Percentiles rank a stretch among this genome's conserved stretches.
Evolutionary conservation across 129 eudicot genomes (phyloP).

Genomic region (Escallonia rubra): DNA sequence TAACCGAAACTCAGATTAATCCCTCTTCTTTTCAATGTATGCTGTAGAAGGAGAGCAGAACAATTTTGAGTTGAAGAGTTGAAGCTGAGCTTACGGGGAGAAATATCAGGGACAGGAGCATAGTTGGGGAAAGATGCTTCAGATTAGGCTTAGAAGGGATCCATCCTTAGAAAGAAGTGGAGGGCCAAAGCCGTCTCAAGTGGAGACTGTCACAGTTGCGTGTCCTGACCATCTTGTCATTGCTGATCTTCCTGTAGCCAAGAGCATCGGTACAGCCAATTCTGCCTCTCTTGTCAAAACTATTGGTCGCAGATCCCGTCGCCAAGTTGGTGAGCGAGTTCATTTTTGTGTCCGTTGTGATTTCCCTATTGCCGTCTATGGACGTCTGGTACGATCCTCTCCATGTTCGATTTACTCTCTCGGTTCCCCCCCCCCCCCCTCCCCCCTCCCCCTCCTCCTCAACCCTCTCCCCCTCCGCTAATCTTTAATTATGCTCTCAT

Average conservation of each 20-base stretch:
- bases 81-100: too few species aligned
- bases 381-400: slow-evolving; percentile 65
- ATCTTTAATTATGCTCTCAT: too few species aligned
- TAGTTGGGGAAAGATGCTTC: slow-evolving; percentile 52
- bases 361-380: slow-evolving; percentile 82
- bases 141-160: slow-evolving; percentile 69
- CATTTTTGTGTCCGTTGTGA: slow-evolving; percentile 93
- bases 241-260: slow-evolving; percentile 97
- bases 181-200: slow-evolving; percentile 41
- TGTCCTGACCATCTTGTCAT: slow-evolving; percentile 90
- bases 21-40: too few species aligned
- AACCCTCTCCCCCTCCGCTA: too few species aligned
- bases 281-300: slow-evolving; percentile 57
- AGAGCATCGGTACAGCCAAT: slow-evolving; percentile 63
- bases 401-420: background rate
- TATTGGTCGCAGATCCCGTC: slow-evolving; percentile 78
- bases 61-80: too few species aligned
- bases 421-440: background rate
- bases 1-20: too few species aligned
- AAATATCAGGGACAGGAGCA: background rate
- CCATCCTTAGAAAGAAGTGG: slow-evolving; percentile 54
- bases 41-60: too few species aligned
- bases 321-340: slow-evolving; percentile 80
- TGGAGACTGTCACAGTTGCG: slow-evolving; percentile 77
- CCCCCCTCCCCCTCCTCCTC: too few species aligned